Base-by-base conservation (phyloP, 257 asterid species). In the Cinchona pubescens region DNA sequence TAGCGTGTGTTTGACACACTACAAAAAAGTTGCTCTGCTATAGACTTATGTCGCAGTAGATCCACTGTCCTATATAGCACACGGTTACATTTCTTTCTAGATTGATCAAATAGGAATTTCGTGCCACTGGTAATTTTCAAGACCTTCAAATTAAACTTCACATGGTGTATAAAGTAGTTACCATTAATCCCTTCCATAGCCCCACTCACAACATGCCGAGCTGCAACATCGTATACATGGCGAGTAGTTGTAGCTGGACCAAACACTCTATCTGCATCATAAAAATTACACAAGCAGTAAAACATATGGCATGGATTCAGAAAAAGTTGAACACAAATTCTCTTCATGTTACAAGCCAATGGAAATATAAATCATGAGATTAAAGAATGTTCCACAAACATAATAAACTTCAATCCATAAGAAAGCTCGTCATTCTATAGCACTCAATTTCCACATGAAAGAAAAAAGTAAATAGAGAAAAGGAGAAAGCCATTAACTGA, bases 211-310 rank as follows among this genome's bases (percentile, higher is more conserved):
- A 88, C 91, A 83, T 88, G 91, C 75, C 87, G 98, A 21, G 96
- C 98, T 78, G 95, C 98, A 71, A 87, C 86, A 83, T 93, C 97
- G 75, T 92, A 92, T 60, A 91, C 96, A 46, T 89, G 89, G 73
- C 90, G 91, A 75, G 98, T 93, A 75, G 97, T 93, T 76, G 98
- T 93, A 55, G 94, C 94, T n/a, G 98, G 96, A 75, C 96, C 96
- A 89, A 93, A 93, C 78, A 92, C 96, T 82, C 79, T 87, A 76
- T 93, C 97, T 93, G 91, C 45, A 58, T 45, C 51, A 55, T 55
- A 27, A 43, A 46, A 40, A 37, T 3, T 13, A 46, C 25, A 30
- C 45, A 75, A 75, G 14, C 12, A 30, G 16, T 0, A 27, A 45
- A 34, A 12, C 37, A 23, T 7, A 27, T 18, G 13, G 21, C 27